phyloP scores from a whole-genome alignment of 2,329 filamentous ascomycete genomes.

The Fusarium sp. region DNA sequence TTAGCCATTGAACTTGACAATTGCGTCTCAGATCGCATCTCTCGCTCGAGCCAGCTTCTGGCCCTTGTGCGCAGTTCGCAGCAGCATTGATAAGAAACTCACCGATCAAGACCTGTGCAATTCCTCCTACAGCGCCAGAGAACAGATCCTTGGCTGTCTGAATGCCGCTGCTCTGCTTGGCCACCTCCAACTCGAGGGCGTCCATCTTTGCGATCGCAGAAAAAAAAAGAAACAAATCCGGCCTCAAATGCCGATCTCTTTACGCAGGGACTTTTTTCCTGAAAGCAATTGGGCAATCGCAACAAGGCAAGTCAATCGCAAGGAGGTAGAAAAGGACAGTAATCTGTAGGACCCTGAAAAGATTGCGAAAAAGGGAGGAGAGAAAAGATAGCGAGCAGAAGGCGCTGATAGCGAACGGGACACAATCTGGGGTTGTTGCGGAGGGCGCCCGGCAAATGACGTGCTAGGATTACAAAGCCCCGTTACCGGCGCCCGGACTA shows the following conservation, averaged over 20 bases:
- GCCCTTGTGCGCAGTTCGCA: not conserved
- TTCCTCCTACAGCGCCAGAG: constrained; percentile 88
- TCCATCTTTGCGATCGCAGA: constrained; percentile 43
- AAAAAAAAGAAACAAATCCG: not conserved
- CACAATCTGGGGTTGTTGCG: constrained; percentile 43
- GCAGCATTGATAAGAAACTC: constrained; percentile 10
- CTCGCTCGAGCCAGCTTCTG: constrained; percentile 9
- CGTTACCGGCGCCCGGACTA: constrained; percentile 42
- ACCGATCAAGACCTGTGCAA: constrained; percentile 96
- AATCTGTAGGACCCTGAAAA: constrained; percentile 1
- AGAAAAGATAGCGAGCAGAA: constrained; percentile 10
- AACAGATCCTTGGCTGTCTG: constrained; percentile 90
- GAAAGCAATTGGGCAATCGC: not conserved
- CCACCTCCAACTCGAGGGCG: constrained; percentile 51
- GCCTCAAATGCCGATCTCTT: not conserved
- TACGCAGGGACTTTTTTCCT: not conserved
- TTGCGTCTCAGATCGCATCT: constrained; percentile 17
- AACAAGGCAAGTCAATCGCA: no score
- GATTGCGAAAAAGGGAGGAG: not conserved
- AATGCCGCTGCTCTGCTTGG: constrained; percentile 52
- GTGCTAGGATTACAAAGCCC: constrained; percentile 46
- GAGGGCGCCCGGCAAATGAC: constrained; percentile 43
- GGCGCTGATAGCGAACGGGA: constrained; percentile 29
- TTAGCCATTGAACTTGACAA: constrained; percentile 10
- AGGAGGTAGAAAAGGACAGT: no score